These are phyloP conservation scores for Fonsecaea erecta DNA, from an alignment of 2,329 filamentous ascomycete species.

Conservation along the genomic window DNA sequence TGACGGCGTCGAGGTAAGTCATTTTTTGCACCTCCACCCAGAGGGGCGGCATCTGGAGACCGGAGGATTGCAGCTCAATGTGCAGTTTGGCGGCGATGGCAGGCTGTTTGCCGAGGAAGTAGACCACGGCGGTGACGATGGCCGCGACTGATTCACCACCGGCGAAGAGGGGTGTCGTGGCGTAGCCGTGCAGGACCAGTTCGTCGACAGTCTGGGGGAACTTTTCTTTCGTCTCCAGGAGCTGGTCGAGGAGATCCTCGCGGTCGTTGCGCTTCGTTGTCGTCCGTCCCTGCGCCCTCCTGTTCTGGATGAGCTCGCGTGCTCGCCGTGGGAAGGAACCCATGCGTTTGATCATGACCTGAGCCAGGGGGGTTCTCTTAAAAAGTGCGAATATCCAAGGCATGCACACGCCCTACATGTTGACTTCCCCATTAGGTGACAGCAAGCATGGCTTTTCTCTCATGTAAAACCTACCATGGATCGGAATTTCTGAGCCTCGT, in stretches of 20 bases:
- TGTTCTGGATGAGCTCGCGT: constrained; percentile 45
- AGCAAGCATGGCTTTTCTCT: neutral
- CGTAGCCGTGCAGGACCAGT: constrained; percentile 39
- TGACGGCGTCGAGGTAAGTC: constrained; percentile 14
- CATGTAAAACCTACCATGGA: neutral
- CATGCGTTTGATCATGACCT: constrained; percentile 42
- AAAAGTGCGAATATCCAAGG: neutral
- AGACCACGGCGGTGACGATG: constrained; percentile 41
- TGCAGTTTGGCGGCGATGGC: constrained; percentile 37
- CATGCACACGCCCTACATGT: neutral
- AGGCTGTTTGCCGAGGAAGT: constrained; percentile 41
- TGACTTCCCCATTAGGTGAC: neutral
- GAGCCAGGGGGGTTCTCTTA: neutral
- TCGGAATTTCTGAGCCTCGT: constrained; percentile 15
- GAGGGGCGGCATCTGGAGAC: constrained; percentile 24
- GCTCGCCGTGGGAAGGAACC: constrained; percentile 43
- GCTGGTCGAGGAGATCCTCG: constrained; percentile 36
- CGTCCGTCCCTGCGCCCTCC: constrained; percentile 10
- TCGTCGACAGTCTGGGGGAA: constrained; percentile 39
- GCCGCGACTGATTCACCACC: constrained; percentile 46
- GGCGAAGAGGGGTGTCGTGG: constrained; percentile 41
- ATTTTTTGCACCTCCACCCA: constrained; percentile 21
- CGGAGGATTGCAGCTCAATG: constrained; percentile 34
- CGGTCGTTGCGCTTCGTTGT: constrained; percentile 13
- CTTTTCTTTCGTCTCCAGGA: constrained; percentile 34